Evolutionary conservation across 305 asterid genomes (phyloP), one percentile per base, ranked within the genome.

Genomic region (Solanum aculeatissimum): DNA sequence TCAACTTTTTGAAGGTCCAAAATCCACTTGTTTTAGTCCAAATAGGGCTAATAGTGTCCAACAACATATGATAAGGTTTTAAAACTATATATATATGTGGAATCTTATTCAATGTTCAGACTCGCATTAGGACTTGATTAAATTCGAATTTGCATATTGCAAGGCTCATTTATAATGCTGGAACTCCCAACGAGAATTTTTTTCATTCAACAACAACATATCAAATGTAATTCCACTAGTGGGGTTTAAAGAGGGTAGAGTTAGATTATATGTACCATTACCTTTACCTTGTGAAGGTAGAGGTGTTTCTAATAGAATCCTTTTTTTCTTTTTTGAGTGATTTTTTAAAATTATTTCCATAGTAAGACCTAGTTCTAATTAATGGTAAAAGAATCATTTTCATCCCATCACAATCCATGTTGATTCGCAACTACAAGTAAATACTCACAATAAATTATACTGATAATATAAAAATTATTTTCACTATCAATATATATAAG

Each of bases 41-140:
- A 53, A 15, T 63, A 63, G 70, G 42, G 9, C 11, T 27, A 0
- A 27, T 63, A 7, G 40, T 62, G 25, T 62, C 70, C 7, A 62
- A 25, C 19, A 58, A 62, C 9, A 62, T 12, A 25, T 62, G 69
- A 49, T 14, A 35, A 35, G 40, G 40, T 35, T 35, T n/a, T n/a
- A n/a, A n/a, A n/a, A n/a, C n/a, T n/a, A n/a, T n/a, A n/a, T n/a
- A n/a, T n/a, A n/a, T n/a, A n/a, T n/a, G n/a, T n/a, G n/a, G n/a
- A n/a, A n/a, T n/a, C 19, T 49, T 2, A 6, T 4, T 49, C 0
- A 7, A 3, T 14, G 18, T 53, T 0, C 21, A 3, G 6, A 53
- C 19, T 16, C 14, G 9, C 9, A 23, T 23, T 11, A 11, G 6
- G 35, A 4, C 2, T 1, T 6, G 14, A 8, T 2, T 62, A 62